Evolutionary conservation across 208 protist genomes (phyloP), one percentile per base, ranked within the genome.

Genomic region (Borovskyia barvae): DNA sequence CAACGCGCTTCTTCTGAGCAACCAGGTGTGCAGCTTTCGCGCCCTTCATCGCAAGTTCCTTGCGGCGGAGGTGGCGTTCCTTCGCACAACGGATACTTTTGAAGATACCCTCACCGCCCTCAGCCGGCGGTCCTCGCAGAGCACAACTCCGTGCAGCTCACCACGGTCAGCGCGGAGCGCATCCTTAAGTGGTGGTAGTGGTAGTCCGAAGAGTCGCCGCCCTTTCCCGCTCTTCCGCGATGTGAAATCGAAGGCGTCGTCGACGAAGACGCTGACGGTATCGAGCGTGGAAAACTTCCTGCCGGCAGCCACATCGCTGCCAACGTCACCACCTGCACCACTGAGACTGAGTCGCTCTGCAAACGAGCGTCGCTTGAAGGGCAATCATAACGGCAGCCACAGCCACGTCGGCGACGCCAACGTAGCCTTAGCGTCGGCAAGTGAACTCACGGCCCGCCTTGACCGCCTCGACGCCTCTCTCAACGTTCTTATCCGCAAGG

Each of bases 1-100:
- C 35, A 82, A 81, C 54, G 84, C 80, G 30, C 74, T 82, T 39
- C 50, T 79, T 43, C 66, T 91, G 15, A 80, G 74, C 20, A 33
- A 54, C 40, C 81, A 89, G 52, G 68, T 46, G 19, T 66, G 64
- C 41, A 54, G 30, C 20, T 89, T 85, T 54, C 75, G 85, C 41
- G 32, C 48, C 3, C 77, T 83, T 42, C 80, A 81, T 3, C 71
- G 81, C 11, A 55, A 66, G 29, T 74, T 88, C 39, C 25, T 39
- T 5, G 4, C 39, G 24, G 37, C 48, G 2, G 77, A 88, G 64
- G 29, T 54, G 19, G 24, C 55, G 15, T 90, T 90, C 41, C 47
- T 85, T 19, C 82, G 67, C 24, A 69, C 72, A 19, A 82, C 72
- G 15, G 64, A 63, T 35, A 76, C 76, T 39, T 75, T 82, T 33